Evolutionary conservation across 331 rosid genomes (phyloP), one percentile per base, ranked within the genome.

Genomic region (Malus hybrid): DNA sequence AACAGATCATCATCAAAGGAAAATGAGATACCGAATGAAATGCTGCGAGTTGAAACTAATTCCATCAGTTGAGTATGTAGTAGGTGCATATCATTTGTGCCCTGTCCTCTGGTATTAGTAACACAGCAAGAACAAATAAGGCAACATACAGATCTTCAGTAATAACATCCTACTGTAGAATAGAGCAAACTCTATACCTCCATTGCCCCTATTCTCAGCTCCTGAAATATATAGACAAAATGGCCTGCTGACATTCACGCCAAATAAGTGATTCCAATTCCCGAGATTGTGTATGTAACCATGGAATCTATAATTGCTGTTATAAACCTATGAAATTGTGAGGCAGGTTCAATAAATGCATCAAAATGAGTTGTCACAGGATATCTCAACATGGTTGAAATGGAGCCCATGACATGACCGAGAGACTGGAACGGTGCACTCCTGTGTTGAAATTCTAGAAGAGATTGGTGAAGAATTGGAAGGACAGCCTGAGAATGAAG

Each of bases 321-420:
- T 42, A 12, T 57, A 14, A 57, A 32, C 66, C 68, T 39, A 60
- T 16, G 75, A 77, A 71, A 58, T 10, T 11, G 70, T 11, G 84
- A 62, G 36, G 73, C 77, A 77, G 81, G 80, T n/a, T 50, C n/a
- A 76, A 79, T 10, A 75, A 22, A 74, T 24, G 75, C 70, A 77
- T 19, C 66, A n/a, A 53, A 81, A 65, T 26, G 42, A 34, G 79
- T 68, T 74, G 11, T 82, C 57, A 16, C 2, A 76, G 82, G 85
- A 63, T 78, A 73, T 66, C 77, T 81, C 74, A 56, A 46, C 77
- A 52, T 72, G 74, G 71, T 76, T 50, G 79, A 70, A 86, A 15
- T 46, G 26, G 50, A 58, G 58, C 69, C 79, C 71, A 76, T 73
- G 68, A 44, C 85, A 29, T 77, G 24, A 77, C 78, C 9, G 46